These are phyloP conservation scores for Fraxinus latifolia DNA, from an alignment of 305 asterid species.

Conservation along the genomic window DNA sequence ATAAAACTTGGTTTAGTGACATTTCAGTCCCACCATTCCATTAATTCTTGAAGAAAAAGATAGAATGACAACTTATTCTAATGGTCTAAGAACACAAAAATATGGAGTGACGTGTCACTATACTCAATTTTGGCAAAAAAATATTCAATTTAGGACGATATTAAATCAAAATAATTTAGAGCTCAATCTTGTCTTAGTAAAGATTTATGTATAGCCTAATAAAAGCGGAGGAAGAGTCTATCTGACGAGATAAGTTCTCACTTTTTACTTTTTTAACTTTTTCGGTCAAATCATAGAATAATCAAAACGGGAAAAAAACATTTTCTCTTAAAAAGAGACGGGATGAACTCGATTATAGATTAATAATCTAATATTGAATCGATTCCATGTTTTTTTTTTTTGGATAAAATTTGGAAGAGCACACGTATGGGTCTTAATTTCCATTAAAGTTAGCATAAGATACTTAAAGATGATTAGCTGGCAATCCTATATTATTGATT, in stretches of 20 bases:
- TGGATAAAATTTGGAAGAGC: neutral
- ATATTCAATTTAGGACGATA: neutral
- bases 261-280: neutral
- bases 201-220: neutral
- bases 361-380: neutral
- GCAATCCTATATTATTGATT: conserved; percentile 20
- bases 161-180: neutral
- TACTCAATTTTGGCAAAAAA: neutral
- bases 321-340: neutral
- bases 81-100: neutral
- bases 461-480: conserved; percentile 20
- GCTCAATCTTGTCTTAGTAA: neutral
- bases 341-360: neutral
- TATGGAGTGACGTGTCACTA: neutral
- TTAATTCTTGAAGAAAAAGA: neutral
- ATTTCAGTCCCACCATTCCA: conserved; percentile 6
- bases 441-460: conserved; percentile 28
- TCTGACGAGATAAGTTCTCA: neutral
- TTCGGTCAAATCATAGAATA: neutral
- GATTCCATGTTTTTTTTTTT: neutral
- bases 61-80: neutral
- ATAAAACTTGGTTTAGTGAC: neutral
- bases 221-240: neutral
- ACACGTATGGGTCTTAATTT: neutral
- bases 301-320: neutral